Conservation (phyloP, 371 early-diverging fungal species). For the Gilbertella persicaria region DNA sequence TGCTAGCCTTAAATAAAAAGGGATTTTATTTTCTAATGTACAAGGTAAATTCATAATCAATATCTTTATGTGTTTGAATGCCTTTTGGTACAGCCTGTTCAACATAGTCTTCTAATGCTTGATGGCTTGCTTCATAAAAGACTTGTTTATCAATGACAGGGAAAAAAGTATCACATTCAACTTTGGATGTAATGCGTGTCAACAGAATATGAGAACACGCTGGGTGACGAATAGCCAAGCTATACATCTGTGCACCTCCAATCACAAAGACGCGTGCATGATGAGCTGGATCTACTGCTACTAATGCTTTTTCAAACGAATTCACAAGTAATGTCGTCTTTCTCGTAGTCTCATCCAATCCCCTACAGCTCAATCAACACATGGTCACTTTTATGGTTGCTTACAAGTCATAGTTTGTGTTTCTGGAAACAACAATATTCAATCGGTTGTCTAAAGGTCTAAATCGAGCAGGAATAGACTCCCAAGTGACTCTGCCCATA, state of each 20-base stretch:
- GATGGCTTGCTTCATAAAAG: constrained; percentile 30
- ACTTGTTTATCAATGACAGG: constrained; percentile 45
- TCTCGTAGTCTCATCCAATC: constrained; percentile 18
- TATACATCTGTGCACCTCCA: constrained; percentile 71
- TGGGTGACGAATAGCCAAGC: constrained; percentile 49
- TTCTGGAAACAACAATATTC: constrained; percentile 85
- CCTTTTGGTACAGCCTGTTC: constrained; percentile 44
- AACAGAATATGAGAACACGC: constrained; percentile 58
- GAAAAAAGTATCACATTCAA: constrained; percentile 71
- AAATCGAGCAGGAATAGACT: constrained; percentile 77
- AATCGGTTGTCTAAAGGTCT: constrained; percentile 75
- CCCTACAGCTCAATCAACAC: constrained; percentile 7
- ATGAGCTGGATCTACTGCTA: constrained; percentile 19
- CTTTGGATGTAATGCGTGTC: constrained; percentile 56
- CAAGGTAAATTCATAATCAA: constrained; percentile 52
- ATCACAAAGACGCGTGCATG: constrained; percentile 55
- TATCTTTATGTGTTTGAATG: constrained; percentile 36
- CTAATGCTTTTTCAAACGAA: constrained; percentile 58
- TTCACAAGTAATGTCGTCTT: constrained; percentile 37
- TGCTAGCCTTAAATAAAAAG: constrained; percentile 12
- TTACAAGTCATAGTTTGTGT: constrained; percentile 52
- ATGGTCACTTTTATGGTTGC: not conserved
- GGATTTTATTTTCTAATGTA: constrained; percentile 28
- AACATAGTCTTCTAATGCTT: constrained; percentile 45
- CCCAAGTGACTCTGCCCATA: constrained; percentile 92